Base-by-base conservation (phyloP, 306 rosid species). In the Prinsepia uniflora region DNA sequence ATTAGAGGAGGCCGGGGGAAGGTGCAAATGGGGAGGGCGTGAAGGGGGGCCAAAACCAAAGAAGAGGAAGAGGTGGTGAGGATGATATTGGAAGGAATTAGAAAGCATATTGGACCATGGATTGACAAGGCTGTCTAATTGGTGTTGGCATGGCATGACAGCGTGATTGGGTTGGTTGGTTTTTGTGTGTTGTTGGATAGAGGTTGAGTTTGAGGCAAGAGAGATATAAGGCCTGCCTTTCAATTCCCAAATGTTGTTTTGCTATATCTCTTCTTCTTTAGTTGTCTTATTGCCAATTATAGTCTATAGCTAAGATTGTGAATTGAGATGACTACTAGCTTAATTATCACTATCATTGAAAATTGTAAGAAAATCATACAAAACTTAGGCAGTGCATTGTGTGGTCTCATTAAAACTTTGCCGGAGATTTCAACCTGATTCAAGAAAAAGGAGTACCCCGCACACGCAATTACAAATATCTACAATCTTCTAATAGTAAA, bases 151-250 rank as follows among this genome's bases (percentile, higher is more conserved):
- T 64, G 67, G 64, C 56, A 46, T 53, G 64, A 56, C 71, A 70
- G 63, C 71, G 44, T 49, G 45, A 54, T 13, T 8, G 30, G 58
- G 74, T 36, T 60, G 70, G 36, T 30, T 30, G 36, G 36, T 47
- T 82, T 76, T 81, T 81, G 60, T 78, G 62, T 72, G 60, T 81
- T 53, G 41, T 30, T 30, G 36, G 65, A 57, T 14, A 40, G 43
- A 71, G 69, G 77, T 40, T 80, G 72, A 77, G 80, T 42, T 86
- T 78, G 73, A 67, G 54, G 45, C 7, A 69, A 68, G 93, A 85
- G 96, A 87, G 40, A 48, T 83, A 9, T 64, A 87, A 81, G 97
- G 93, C 24, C 44, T n/a, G 79, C 96, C 96, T 70, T 72, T 72
- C 19, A 81, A 84, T 80, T 78, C 54, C 54, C 13, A 58, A 52